Base-by-base conservation (phyloP, 2,329 filamentous ascomycete species). In the Cyanodermella asteris region DNA sequence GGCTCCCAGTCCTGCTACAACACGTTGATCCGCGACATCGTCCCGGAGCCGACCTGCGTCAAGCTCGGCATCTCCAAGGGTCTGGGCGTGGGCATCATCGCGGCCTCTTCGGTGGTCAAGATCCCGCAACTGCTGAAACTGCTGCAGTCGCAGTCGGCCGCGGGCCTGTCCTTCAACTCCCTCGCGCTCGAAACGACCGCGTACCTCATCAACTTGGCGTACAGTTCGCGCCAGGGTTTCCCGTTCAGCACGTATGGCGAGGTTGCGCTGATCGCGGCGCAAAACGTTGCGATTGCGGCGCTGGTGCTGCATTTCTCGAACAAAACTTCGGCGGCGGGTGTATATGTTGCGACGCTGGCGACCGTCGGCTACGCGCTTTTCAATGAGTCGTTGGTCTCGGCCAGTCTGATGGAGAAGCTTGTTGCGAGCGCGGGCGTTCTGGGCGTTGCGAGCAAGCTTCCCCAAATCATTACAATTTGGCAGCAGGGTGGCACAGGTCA, bases 201-300 rank as follows among this genome's bases (percentile, higher is more conserved):
- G 30, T 84, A 90, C 53, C 61, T 93, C 40, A 90, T 93, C 50
- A 74, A 72, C 5, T 65, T 97, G 36, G 76, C 78, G 26, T 97
- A 97, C 59, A 91, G 91, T 48, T 61, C 77, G 36, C 78, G 87
- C 44, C 78, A 81, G 42, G 72, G 70, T 13, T 93, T 91, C 39
- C 84, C 87, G 3, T 93, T 97, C 53, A 90, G 74, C 61, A 97
- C 87, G 7, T 97, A 76, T 47, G 87, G 87, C 48, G 87, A 97
- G 63, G 84, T 80, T 15, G 81, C 76, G 18, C 59, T 94, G 42
- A 93, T 97, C 38, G 64, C 87, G 24, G 70, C 72, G 30, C 87
- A 97, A 56, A 91, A 97, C 50, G 66, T 94, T 21, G 65, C 81
- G 31, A 91, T 97, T 45, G 72, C 73, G 5, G 66, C 81, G 24